Conservation (phyloP, 345 rosid genomes). For the Populus deltoides region DNA sequence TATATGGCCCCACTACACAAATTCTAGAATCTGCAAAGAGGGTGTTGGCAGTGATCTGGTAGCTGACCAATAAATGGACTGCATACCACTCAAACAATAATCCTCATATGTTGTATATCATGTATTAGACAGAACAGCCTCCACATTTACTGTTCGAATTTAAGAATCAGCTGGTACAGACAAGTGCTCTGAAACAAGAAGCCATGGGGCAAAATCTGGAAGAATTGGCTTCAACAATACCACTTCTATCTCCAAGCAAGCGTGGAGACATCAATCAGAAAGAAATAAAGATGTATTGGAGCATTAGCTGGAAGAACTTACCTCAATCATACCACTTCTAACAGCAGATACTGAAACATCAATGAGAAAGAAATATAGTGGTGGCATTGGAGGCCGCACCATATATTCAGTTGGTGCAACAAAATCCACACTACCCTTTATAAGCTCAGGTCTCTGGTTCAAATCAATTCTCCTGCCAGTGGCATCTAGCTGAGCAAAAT, state of each 20-base stretch:
- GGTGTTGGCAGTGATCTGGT: not conserved
- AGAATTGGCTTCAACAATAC: not conserved
- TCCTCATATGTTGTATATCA: not conserved
- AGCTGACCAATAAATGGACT: not conserved
- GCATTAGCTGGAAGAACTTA: slow-evolving; percentile 36
- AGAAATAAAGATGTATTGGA: not conserved
- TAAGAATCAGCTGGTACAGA: not conserved
- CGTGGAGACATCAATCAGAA: not conserved
- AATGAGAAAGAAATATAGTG: slow-evolving; percentile 88
- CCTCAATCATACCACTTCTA: slow-evolving; percentile 97
- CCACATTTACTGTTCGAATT: not conserved
- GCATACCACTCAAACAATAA: not conserved
- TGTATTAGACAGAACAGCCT: not conserved
- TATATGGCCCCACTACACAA: not conserved
- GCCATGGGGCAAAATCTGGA: not conserved
- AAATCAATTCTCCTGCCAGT: slow-evolving; percentile 84
- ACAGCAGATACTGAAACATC: slow-evolving; percentile 91
- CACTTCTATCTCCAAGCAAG: not conserved
- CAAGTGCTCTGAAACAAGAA: not conserved
- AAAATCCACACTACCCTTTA: slow-evolving; percentile 86
- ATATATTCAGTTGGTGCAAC: slow-evolving; percentile 98
- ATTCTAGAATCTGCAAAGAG: not conserved
- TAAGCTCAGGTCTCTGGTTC: slow-evolving; percentile 96
- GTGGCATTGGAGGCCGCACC: slow-evolving; percentile 99
- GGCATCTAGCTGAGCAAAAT: slow-evolving; percentile 90